Evolutionary conservation across 225 moss, liverwort and hornwort genomes (phyloP).

Genomic region (Lunularia cruciata): DNA sequence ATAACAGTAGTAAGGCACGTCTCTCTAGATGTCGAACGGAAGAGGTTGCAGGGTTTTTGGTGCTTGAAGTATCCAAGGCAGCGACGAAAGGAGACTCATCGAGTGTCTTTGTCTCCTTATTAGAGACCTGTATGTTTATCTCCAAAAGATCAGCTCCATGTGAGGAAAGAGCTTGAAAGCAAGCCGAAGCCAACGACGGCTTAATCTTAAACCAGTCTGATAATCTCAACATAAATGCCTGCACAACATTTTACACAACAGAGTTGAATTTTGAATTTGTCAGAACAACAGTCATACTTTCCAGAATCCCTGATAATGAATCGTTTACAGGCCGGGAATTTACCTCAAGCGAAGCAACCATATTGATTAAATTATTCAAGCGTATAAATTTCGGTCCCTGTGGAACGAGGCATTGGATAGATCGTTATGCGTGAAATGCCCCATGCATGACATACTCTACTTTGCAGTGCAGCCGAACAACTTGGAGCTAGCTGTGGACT

Average conservation of each 20-base stretch:
- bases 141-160: conserved; percentile 47
- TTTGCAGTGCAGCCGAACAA: conserved; percentile 17
- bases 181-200: conserved; percentile 46
- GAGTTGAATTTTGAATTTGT: no score
- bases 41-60: not conserved
- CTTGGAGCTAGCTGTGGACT: no score
- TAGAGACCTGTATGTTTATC: conserved; percentile 27
- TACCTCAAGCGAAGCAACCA: no score
- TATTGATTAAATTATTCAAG: no score
- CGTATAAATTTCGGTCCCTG: no score
- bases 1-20: conserved; percentile 56
- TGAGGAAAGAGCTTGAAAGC: conserved; percentile 46
- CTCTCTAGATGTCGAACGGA: conserved; percentile 48
- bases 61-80: conserved; percentile 21
- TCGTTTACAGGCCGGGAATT: no score
- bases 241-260: no score
- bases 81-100: conserved; percentile 48
- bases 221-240: conserved; percentile 59
- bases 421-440: no score
- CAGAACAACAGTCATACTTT: no score
- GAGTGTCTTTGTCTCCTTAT: conserved; percentile 10
- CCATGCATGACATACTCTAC: no score
- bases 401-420: no score
- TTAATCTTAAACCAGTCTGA: conserved; percentile 53
- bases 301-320: no score